Evolutionary conservation across 495 filamentous ascomycete species (phyloP).

Genomic region (Tirmania nivea): DNA sequence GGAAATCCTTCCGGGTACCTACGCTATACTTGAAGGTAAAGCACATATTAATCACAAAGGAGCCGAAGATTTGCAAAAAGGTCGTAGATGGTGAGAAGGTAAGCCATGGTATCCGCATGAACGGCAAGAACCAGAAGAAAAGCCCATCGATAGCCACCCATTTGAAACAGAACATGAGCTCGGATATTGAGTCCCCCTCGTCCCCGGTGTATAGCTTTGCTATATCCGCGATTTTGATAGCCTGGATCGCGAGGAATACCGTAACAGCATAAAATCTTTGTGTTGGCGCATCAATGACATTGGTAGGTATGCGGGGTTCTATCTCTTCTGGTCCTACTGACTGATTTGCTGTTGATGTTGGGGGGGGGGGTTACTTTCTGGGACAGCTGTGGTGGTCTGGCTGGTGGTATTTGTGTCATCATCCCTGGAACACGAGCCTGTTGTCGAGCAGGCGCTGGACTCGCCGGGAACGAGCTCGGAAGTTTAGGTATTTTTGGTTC

Average conservation of each 20-base stretch:
- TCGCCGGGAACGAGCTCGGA: conserved; percentile 11
- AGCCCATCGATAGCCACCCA: conserved; percentile 66
- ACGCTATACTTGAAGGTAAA: conserved; percentile 83
- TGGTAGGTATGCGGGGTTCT: conserved; percentile 11
- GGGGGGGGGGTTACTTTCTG: not conserved
- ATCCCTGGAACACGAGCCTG: not conserved
- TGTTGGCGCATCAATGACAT: conserved; percentile 62
- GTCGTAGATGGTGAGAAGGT: conserved; percentile 9
- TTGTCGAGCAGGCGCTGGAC: conserved; percentile 1
- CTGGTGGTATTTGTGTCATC: no score
- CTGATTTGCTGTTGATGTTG: conserved; percentile 8
- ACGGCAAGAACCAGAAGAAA: conserved; percentile 67
- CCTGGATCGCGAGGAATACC: conserved; percentile 47
- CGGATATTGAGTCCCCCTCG: conserved; percentile 18
- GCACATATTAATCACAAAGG: conserved; percentile 45
- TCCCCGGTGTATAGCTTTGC: conserved; percentile 27
- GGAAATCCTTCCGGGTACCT: not conserved
- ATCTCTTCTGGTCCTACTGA: conserved; percentile 23
- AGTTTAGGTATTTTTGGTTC: conserved; percentile 10
- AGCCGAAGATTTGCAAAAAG: conserved; percentile 8
- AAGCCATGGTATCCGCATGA: conserved; percentile 80
- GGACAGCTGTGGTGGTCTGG: not conserved
- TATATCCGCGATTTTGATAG: conserved; percentile 73
- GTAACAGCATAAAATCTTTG: conserved; percentile 71
- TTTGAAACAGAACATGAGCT: conserved; percentile 70